Conservation (phyloP, 2,329 filamentous ascomycete genomes). For the Apiospora malaysiana region DNA sequence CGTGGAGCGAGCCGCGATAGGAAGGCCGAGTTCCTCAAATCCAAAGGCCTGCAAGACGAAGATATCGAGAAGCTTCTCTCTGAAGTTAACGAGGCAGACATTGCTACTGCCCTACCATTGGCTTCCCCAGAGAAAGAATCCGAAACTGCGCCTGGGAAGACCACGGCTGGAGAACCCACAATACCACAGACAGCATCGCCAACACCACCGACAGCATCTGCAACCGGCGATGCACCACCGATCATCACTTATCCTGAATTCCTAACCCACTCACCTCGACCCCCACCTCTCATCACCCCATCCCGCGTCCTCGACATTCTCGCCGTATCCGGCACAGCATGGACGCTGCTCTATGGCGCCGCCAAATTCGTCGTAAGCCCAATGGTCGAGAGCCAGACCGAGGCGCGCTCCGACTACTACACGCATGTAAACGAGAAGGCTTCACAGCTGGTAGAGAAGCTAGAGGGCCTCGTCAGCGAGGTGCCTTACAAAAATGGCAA, state of each 20-base stretch:
- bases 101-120: background rate
- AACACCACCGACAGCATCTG: background rate
- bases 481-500: slow-evolving; percentile 53
- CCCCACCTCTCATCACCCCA: slow-evolving; percentile 68
- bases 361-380: slow-evolving; percentile 72
- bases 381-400: slow-evolving; percentile 59
- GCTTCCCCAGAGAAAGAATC: background rate
- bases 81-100: slow-evolving; percentile 5
- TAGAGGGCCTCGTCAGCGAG: slow-evolving; percentile 65
- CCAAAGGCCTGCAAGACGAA: slow-evolving; percentile 72
- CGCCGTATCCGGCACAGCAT: slow-evolving; percentile 62
- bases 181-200: slow-evolving; percentile 14
- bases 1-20: slow-evolving; percentile 70
- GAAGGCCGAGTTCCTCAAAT: slow-evolving; percentile 77
- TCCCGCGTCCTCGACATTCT: slow-evolving; percentile 63
- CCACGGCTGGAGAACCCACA: background rate
- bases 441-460: slow-evolving; percentile 52
- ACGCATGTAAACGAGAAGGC: slow-evolving; percentile 53
- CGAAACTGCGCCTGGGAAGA: slow-evolving; percentile 8
- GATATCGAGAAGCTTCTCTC: slow-evolving; percentile 72
- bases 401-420: slow-evolving; percentile 60
- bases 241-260: slow-evolving; percentile 77
- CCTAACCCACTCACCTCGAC: slow-evolving; percentile 60
- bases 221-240: slow-evolving; percentile 54
- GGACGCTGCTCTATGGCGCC: slow-evolving; percentile 72